These are phyloP conservation scores for Candida broadrunensis DNA, from an alignment of 805 yeast species.

Conservation along the genomic window DNA sequence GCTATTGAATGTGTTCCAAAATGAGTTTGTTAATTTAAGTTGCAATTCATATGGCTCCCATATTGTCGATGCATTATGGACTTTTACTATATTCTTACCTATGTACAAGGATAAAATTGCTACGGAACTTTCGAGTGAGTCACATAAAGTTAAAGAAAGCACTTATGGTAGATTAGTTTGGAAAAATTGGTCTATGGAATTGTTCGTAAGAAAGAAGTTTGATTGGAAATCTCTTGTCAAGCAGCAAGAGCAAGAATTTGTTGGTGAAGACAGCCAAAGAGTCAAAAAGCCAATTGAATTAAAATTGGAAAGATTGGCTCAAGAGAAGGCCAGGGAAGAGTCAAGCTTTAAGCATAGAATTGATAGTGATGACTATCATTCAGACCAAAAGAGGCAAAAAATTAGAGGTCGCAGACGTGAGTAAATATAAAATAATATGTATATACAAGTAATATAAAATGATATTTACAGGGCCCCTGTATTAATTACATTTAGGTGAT, in stretches of 20 bases:
- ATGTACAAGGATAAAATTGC: constrained; percentile 88
- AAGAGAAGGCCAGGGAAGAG: constrained; percentile 26
- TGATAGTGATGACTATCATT: constrained; percentile 1
- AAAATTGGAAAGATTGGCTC: constrained; percentile 36
- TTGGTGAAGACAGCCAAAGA: constrained; percentile 17
- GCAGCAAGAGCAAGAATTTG: constrained; percentile 34
- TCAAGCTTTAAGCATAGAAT: constrained; percentile 15
- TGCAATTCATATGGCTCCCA: constrained; percentile 92
- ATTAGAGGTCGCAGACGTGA: constrained; percentile 15
- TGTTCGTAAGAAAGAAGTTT: constrained; percentile 64
- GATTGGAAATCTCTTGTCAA: constrained; percentile 79
- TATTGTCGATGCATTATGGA: constrained; percentile 81
- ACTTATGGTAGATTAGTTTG: constrained; percentile 87
- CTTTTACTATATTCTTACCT: constrained; percentile 70
- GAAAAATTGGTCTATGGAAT: constrained; percentile 93
- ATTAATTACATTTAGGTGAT: constrained; percentile 30
- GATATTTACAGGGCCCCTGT: constrained; percentile 1
- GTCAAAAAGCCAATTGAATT: constrained; percentile 38
- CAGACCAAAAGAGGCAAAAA: constrained; percentile 9
- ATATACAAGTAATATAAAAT: neutral
- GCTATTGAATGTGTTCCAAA: constrained; percentile 62
- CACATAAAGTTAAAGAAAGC: constrained; percentile 75
- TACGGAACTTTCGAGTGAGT: constrained; percentile 53
- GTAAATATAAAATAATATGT: neutral
- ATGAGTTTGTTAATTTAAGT: constrained; percentile 55